phyloP scores from a whole-genome alignment of 1,139 yeast species.

The Kurtzmaniella quercitrusa region DNA sequence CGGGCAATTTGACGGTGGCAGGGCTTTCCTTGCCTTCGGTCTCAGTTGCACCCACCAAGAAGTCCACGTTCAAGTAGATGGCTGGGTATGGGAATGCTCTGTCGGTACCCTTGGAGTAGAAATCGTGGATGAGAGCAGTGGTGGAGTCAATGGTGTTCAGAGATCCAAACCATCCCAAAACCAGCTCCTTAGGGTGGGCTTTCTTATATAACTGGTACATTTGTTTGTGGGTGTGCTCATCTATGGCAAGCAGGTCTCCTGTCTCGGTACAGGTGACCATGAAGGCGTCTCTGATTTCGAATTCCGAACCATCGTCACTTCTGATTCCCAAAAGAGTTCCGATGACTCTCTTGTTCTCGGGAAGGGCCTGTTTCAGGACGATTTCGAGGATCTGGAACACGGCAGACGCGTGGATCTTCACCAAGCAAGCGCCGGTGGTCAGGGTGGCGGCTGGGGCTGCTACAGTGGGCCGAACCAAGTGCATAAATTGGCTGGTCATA shows the following conservation, averaged over 20 bases:
- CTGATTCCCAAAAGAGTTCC: slow-evolving; percentile 82
- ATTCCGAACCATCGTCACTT: slow-evolving; percentile 80
- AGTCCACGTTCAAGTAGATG: slow-evolving; percentile 63
- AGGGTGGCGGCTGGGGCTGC: slow-evolving; percentile 51
- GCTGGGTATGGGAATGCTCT: slow-evolving; percentile 77
- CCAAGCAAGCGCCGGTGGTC: slow-evolving; percentile 43
- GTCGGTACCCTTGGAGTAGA: slow-evolving; percentile 66
- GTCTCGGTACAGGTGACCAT: slow-evolving; percentile 82
- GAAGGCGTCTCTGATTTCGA: slow-evolving; percentile 73
- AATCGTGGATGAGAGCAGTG: slow-evolving; percentile 82
- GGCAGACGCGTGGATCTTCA: slow-evolving; percentile 64
- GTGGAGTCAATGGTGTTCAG: slow-evolving; percentile 58
- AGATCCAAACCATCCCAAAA: slow-evolving; percentile 89
- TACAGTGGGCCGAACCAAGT: slow-evolving; percentile 59
- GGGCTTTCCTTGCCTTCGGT: slow-evolving; percentile 21
- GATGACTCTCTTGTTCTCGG: slow-evolving; percentile 57
- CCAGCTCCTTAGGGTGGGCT: slow-evolving; percentile 75
- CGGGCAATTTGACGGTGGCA: slow-evolving; percentile 31
- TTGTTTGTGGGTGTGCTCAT: slow-evolving; percentile 67
- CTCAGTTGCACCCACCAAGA: slow-evolving; percentile 25
- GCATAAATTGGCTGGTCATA: slow-evolving; percentile 34
- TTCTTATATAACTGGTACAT: slow-evolving; percentile 72
- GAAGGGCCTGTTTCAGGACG: slow-evolving; percentile 40
- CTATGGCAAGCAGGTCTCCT: slow-evolving; percentile 69
- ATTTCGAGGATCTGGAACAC: slow-evolving; percentile 62